Conservation (phyloP, 331 rosid genomes). For the Acacia concinna region DNA sequence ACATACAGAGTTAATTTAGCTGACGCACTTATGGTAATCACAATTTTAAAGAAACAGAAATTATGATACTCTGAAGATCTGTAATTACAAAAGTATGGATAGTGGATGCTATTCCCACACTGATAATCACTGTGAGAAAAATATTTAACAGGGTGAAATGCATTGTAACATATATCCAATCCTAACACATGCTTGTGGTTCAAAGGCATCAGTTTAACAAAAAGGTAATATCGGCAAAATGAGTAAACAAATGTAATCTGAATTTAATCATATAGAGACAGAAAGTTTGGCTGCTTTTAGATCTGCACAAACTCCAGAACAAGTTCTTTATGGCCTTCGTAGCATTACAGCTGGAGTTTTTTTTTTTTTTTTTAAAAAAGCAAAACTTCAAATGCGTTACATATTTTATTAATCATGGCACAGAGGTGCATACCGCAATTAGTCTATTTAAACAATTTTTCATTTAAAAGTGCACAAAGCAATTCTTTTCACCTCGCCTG, state of each 20-base stretch:
- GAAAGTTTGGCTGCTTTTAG: neutral
- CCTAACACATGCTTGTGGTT: neutral
- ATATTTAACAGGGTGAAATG: neutral
- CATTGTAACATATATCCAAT: neutral
- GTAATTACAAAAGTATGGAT: neutral
- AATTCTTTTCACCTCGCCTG: neutral
- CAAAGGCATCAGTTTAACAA: neutral
- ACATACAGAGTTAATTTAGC: neutral
- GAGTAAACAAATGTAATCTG: neutral
- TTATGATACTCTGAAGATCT: neutral
- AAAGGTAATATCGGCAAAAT: neutral
- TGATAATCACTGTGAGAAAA: neutral
- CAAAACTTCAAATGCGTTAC: neutral
- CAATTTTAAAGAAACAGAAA: conserved; percentile 2
- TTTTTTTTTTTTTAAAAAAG: no score
- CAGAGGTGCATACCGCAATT: neutral
- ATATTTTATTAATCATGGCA: neutral
- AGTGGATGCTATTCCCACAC: neutral
- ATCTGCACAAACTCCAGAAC: neutral
- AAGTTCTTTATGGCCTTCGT: neutral
- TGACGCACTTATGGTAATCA: neutral
- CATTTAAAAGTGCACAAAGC: neutral
- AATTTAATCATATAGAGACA: neutral
- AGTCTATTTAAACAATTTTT: neutral
- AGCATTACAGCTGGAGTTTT: neutral